Evolutionary conservation across 1,139 yeast genomes (phyloP), one percentile per base, ranked within the genome.

Genomic region (Saccharomyces hybrid): DNA sequence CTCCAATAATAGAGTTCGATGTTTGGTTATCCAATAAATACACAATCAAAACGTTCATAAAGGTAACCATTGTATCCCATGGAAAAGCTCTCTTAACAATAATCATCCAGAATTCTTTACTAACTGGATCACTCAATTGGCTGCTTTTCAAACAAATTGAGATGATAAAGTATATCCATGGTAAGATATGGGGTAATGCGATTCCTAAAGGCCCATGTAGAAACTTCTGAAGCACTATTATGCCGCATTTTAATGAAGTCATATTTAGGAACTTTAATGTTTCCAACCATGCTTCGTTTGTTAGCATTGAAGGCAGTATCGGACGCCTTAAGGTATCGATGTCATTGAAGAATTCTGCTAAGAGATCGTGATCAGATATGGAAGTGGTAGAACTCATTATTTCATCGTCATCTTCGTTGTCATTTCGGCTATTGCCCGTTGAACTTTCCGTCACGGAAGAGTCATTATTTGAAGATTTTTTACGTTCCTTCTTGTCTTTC

Each of bases 121-220:
- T 55, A 13, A 56, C 56, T 13, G 54, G 55, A 52, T 61, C 60
- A 14, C 54, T 48, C 38, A 66, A 71, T 49, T 70, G 71, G 49
- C 75, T 72, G 5, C 77, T 67, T n/a, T 85, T 83, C 58, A 81
- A 77, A 5, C 86, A 85, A 28, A 84, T 73, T 2, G 90, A 76
- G 9, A 83, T 73, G 27, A 86, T 68, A 62, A 84, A 86, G 64
- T 85, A 85, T 20, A 84, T 71, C 87, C 89, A 85, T 3, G 87
- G 85, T 42, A 85, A 75, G 2, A 82, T 76, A 72, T 85, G 91
- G 6, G 88, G 82, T 3, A 85, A 76, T 1, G 88, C 82, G 6
- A 89, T 80, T 60, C 83, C 83, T 49, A 81, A 73, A 4, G 93
- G 91, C 0, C 93, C 93, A 54, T 78, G 74, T 46, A 85, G 70